Percentiles rank a stretch among this genome's conserved stretches.
phyloP scores from a whole-genome alignment of 148 eudicot species.

The Chenopodium album region DNA sequence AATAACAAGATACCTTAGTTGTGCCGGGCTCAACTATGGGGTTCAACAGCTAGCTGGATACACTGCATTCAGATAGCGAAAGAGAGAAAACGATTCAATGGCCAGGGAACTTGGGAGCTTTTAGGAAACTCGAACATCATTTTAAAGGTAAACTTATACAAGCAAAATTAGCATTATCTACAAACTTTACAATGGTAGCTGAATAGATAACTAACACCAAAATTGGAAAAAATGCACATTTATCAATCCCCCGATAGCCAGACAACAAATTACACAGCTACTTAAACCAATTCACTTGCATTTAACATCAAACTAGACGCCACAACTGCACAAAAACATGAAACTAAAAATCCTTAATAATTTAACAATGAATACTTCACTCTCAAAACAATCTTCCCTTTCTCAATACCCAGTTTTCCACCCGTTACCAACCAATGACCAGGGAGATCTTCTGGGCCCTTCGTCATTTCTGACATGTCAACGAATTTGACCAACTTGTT shows the following conservation, averaged over 20 bases:
- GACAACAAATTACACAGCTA: slow-evolving; percentile 23
- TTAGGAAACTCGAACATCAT: slow-evolving; percentile 1
- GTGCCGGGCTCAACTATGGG: background rate
- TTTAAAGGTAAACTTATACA: background rate
- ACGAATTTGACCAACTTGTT: slow-evolving; percentile 73
- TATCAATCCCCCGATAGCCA: slow-evolving; percentile 13
- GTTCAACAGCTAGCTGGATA: background rate
- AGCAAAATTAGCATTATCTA: slow-evolving; percentile 33
- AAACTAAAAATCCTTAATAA: slow-evolving; percentile 39
- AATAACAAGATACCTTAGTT: no score
- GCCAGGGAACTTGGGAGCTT: background rate
- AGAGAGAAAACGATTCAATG: background rate
- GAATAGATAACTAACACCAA: slow-evolving; percentile 28
- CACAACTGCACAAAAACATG: slow-evolving; percentile 23
- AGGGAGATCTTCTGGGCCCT: slow-evolving; percentile 77
- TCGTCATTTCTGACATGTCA: slow-evolving; percentile 77
- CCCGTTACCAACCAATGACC: slow-evolving; percentile 98
- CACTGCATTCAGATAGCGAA: no score
- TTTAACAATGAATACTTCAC: slow-evolving; percentile 86
- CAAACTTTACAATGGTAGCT: slow-evolving; percentile 34
- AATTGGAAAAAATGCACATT: slow-evolving; percentile 33
- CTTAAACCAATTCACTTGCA: slow-evolving; percentile 16
- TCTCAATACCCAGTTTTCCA: slow-evolving; percentile 86
- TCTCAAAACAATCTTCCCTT: slow-evolving; percentile 79
- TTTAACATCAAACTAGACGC: slow-evolving; percentile 12